A percentile compares a stretch with the other conserved stretches of the same genome.
These are phyloP conservation scores for Bacidia rubella DNA, from an alignment of 495 filamentous ascomycete genomes.

Conservation along the genomic window DNA sequence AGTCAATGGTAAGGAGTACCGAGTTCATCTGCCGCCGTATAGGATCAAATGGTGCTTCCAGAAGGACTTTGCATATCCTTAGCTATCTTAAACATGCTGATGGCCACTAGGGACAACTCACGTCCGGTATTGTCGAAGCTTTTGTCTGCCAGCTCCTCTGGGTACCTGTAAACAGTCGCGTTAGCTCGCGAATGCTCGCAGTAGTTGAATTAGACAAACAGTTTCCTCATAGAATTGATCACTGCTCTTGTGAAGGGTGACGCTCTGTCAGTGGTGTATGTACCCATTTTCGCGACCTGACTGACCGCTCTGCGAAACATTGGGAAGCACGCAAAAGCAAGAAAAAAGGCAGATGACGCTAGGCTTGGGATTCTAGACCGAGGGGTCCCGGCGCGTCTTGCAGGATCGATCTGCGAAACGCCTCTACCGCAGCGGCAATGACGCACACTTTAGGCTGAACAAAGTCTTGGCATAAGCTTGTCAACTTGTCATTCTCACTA, in stretches of 20 bases:
- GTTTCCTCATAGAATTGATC: constrained; percentile 62
- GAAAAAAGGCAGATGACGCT: neutral
- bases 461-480: too few species aligned
- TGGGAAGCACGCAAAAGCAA: neutral
- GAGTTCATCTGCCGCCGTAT: constrained; percentile 47
- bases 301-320: constrained; percentile 15
- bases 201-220: constrained; percentile 43
- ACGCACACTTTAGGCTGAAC: neutral
- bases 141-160: constrained; percentile 74
- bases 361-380: neutral
- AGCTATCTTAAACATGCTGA: too few species aligned
- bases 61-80: constrained; percentile 45
- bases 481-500: too few species aligned
- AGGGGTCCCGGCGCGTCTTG: too few species aligned
- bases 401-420: neutral
- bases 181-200: neutral
- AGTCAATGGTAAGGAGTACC: constrained; percentile 81
- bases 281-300: constrained; percentile 17
- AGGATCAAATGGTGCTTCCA: constrained; percentile 59
- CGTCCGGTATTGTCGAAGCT: constrained; percentile 89
- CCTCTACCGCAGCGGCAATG: neutral
- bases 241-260: constrained; percentile 67
- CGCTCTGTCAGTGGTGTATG: constrained; percentile 24
- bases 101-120: too few species aligned
- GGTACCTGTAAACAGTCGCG: constrained; percentile 47